Conservation (phyloP, 352 stramenopile genomes). For the Globisporangium middletonii region DNA sequence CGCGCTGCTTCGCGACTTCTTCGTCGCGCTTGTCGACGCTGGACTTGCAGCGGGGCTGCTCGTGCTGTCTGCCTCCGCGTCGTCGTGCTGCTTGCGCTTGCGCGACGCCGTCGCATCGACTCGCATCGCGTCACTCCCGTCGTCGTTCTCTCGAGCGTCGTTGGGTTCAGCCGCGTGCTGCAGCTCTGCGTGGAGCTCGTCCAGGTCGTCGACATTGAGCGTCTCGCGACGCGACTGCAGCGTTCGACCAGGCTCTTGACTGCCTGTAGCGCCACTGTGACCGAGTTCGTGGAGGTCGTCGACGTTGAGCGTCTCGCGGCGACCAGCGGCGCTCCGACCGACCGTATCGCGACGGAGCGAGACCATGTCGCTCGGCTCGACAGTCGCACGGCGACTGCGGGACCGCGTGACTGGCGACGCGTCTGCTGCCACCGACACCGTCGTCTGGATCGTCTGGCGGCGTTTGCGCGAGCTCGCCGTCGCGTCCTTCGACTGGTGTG, state of each 20-base stretch:
- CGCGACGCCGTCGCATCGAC: conserved; percentile 13
- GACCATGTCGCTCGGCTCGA: conserved; percentile 41
- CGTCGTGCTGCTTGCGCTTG: conserved; percentile 22
- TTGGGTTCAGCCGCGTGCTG: not conserved
- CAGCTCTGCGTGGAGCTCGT: conserved; percentile 28
- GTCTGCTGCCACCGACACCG: not conserved
- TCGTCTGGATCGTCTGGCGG: conserved; percentile 1
- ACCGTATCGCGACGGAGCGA: not conserved
- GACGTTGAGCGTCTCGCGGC: conserved; percentile 58
- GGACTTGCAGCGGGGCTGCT: conserved; percentile 1
- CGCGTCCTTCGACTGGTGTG: not conserved
- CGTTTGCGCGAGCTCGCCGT: conserved; percentile 1
- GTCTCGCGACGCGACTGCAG: conserved; percentile 38
- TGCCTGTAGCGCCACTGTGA: not conserved
- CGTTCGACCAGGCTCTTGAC: conserved; percentile 2
- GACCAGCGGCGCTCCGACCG: conserved; percentile 1
- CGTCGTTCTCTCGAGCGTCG: not conserved
- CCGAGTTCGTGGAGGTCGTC: conserved; percentile 35
- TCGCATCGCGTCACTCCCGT: not conserved
- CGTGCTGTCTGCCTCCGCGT: conserved; percentile 5
- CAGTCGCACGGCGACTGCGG: conserved; percentile 32
- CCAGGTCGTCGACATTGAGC: conserved; percentile 45
- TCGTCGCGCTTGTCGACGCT: not conserved
- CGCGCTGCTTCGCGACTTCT: conserved; percentile 7
- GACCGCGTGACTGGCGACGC: conserved; percentile 20